These are phyloP conservation scores for Protoeuglena noctilucae DNA, from an alignment of 139 green algal genomes.

Conservation along the genomic window DNA sequence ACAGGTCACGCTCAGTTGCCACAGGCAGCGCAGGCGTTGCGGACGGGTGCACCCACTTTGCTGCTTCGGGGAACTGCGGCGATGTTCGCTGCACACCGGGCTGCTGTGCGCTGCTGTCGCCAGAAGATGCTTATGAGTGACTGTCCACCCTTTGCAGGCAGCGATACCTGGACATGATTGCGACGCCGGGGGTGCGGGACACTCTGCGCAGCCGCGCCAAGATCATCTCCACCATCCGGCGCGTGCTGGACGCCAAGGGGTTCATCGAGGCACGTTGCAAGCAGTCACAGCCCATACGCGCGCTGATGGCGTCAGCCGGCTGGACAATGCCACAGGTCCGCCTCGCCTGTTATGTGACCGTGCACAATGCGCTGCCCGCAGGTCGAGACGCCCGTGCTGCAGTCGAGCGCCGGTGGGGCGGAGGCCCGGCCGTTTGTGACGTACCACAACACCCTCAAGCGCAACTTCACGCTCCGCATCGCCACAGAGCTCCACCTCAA, in stretches of 20 bases:
- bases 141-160: constrained; percentile 14
- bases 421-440: constrained; percentile 91
- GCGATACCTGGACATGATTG: constrained; percentile 92
- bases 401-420: constrained; percentile 71
- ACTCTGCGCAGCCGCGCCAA: constrained; percentile 61
- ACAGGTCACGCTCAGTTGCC: too few species aligned
- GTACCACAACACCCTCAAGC: constrained; percentile 80
- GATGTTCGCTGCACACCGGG: too few species aligned
- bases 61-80: too few species aligned
- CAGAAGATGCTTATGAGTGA: neutral
- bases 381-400: constrained; percentile 65
- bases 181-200: constrained; percentile 55
- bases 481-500: constrained; percentile 98
- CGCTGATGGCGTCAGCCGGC: too few species aligned
- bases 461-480: constrained; percentile 81
- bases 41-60: too few species aligned
- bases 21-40: too few species aligned
- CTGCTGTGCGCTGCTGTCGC: too few species aligned
- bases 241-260: constrained; percentile 57
- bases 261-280: constrained; percentile 65
- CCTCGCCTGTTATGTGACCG: too few species aligned
- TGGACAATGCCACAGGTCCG: too few species aligned
- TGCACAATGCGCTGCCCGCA: too few species aligned
- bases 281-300: too few species aligned
- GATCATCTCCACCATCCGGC: constrained; percentile 56